phyloP scores from a whole-genome alignment of 495 filamentous ascomycete genomes.

The Immersiella caudata region DNA sequence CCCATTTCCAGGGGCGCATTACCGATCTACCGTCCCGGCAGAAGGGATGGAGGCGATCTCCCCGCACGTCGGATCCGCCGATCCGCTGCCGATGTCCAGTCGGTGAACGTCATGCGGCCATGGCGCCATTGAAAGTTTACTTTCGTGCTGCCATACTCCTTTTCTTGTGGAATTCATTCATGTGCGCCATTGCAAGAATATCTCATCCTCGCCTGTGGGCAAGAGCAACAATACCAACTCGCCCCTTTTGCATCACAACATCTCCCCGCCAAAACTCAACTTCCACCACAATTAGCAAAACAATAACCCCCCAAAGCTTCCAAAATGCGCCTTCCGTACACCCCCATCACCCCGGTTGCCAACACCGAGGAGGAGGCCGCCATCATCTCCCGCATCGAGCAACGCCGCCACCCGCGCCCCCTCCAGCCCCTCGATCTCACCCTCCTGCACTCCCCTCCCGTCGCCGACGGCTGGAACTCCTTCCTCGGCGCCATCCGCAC shows the following conservation, averaged over 20 bases:
- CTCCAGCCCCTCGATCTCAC: constrained; percentile 73
- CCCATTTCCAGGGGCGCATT: constrained; percentile 3
- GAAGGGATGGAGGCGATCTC: not conserved
- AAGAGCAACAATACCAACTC: not conserved
- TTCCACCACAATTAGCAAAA: not conserved
- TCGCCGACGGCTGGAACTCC: constrained; percentile 80
- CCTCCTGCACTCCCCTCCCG: constrained; percentile 70
- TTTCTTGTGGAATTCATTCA: not conserved
- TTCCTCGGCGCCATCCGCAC: constrained; percentile 77
- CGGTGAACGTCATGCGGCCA: constrained; percentile 7
- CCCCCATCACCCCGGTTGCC: constrained; percentile 58
- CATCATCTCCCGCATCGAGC: constrained; percentile 63
- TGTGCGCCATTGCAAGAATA: not conserved
- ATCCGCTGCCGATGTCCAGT: not conserved
- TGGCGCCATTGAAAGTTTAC: not conserved
- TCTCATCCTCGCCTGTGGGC: not conserved
- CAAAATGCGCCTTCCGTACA: constrained; percentile 75
- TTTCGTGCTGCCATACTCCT: not conserved
- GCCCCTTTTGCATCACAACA: not conserved
- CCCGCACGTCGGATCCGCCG: constrained; percentile 16
- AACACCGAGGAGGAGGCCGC: constrained; percentile 51
- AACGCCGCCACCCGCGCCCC: constrained; percentile 63
- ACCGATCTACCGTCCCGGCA: constrained; percentile 18
- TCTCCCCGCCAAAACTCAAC: not conserved
- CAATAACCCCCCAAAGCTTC: no score